A percentile compares a stretch with the other conserved stretches of the same genome.
phyloP scores from a whole-genome alignment of 495 filamentous ascomycete genomes.

The Daldinia childiae region DNA sequence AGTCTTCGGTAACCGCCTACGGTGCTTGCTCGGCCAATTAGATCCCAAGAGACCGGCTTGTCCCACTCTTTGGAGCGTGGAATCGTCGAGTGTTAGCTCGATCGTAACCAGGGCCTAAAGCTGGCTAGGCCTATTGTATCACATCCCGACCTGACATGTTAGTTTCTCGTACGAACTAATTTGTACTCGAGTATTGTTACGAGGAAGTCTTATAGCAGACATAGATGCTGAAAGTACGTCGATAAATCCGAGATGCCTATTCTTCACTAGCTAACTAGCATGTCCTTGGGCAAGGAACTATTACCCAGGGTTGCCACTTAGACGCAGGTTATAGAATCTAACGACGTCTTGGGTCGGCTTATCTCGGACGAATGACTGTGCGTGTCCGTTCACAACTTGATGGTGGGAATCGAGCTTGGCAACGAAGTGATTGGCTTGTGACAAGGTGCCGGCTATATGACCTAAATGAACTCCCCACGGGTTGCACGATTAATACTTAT shows the following conservation, averaged over 20 bases:
- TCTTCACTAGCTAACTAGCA: conserved; percentile 1
- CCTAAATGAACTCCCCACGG: conserved; percentile 38
- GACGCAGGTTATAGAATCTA: conserved; percentile 4
- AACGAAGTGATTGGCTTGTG: conserved; percentile 38
- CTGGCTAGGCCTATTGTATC: conserved; percentile 1
- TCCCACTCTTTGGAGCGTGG: neutral
- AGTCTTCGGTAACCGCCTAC: conserved; percentile 5
- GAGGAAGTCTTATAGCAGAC: neutral
- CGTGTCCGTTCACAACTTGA: conserved; percentile 14
- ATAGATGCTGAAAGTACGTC: neutral
- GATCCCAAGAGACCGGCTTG: conserved; percentile 10
- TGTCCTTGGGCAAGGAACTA: neutral
- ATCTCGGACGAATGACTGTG: conserved; percentile 42
- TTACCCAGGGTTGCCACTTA: conserved; percentile 4
- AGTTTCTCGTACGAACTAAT: neutral
- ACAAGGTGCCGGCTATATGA: conserved; percentile 39
- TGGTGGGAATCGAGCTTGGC: conserved; percentile 26
- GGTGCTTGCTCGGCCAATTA: conserved; percentile 39
- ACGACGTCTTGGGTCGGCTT: conserved; percentile 27
- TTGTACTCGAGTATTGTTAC: neutral
- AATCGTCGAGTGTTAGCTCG: conserved; percentile 1
- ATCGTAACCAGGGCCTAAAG: neutral
- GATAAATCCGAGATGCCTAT: neutral
- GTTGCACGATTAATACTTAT: conserved; percentile 31
- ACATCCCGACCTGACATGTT: neutral